Evolutionary conservation across 345 rosid genomes (phyloP).

Genomic region (Eutrema heterophyllum): DNA sequence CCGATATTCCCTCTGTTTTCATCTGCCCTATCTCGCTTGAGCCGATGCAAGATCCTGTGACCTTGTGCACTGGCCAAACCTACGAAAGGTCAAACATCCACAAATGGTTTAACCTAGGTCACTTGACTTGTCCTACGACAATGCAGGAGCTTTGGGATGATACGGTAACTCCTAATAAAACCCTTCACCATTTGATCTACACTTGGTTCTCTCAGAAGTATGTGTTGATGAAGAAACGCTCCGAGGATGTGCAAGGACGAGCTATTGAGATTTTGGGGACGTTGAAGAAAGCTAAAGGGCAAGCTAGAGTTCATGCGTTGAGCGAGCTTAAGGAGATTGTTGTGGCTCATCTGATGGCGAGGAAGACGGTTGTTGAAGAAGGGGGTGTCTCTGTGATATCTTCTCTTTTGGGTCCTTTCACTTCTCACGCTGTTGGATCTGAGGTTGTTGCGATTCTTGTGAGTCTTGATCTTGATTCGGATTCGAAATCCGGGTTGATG

Average conservation of each 20-base stretch:
- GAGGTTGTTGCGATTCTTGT: constrained; percentile 68
- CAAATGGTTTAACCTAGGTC: constrained; percentile 59
- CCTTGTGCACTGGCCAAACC: constrained; percentile 75
- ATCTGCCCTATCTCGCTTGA: constrained; percentile 67
- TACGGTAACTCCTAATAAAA: constrained; percentile 57
- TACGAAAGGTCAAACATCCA: constrained; percentile 62
- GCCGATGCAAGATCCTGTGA: constrained; percentile 74
- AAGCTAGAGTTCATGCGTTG: constrained; percentile 59
- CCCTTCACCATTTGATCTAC: constrained; percentile 58
- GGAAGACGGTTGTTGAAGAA: constrained; percentile 45
- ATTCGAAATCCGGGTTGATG: constrained; percentile 47
- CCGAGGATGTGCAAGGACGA: constrained; percentile 71
- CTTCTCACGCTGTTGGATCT: constrained; percentile 69
- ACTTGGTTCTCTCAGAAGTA: constrained; percentile 71
- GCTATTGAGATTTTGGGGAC: constrained; percentile 48
- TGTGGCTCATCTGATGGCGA: constrained; percentile 39
- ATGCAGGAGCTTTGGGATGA: constrained; percentile 85
- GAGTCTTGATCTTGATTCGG: constrained; percentile 53
- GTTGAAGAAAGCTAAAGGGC: constrained; percentile 63
- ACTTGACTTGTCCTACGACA: constrained; percentile 67
- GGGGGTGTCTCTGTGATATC: constrained; percentile 45
- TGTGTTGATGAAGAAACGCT: constrained; percentile 50
- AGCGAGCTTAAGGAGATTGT: constrained; percentile 55
- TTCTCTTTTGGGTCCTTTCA: constrained; percentile 62
- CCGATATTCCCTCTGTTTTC: constrained; percentile 47